These are phyloP conservation scores for Tylopilus sp. DNA, from an alignment of 768 basidiomycete genomes.

Conservation along the genomic window DNA sequence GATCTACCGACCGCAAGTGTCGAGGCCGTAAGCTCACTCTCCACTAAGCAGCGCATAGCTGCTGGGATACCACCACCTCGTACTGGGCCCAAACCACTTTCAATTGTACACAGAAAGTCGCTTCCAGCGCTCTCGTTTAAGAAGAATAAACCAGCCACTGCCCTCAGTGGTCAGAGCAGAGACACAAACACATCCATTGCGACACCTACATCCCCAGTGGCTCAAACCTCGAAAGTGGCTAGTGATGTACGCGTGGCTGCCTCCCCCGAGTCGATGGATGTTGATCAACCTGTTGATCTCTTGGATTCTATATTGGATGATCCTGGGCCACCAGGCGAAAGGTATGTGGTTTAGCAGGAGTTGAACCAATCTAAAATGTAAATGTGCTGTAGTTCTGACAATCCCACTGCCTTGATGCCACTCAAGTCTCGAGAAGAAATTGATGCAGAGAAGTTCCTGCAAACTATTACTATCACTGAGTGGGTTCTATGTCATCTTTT, in stretches of 20 bases:
- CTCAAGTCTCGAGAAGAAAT: slow-evolving; percentile 21
- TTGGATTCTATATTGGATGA: slow-evolving; percentile 14
- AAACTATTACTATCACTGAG: slow-evolving; percentile 25
- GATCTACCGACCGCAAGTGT: slow-evolving; percentile 20
- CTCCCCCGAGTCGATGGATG: slow-evolving; percentile 23
- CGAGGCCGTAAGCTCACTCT: slow-evolving; percentile 37
- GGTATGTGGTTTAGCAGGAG: slow-evolving; percentile 10
- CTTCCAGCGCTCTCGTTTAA: slow-evolving; percentile 42
- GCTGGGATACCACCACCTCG: slow-evolving; percentile 37
- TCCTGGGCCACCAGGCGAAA: neutral
- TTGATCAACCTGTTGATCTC: slow-evolving; percentile 11
- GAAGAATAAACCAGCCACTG: slow-evolving; percentile 32
- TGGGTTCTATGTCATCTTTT: slow-evolving; percentile 7
- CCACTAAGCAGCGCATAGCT: slow-evolving; percentile 50
- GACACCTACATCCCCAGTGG: slow-evolving; percentile 12
- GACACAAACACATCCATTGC: slow-evolving; percentile 6
- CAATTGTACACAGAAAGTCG: slow-evolving; percentile 17
- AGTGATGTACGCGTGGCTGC: neutral
- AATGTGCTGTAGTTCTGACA: slow-evolving; percentile 4
- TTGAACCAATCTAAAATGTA: neutral
- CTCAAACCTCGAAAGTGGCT: neutral
- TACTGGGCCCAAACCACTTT: slow-evolving; percentile 35
- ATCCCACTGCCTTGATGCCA: slow-evolving; percentile 5
- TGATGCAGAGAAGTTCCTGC: slow-evolving; percentile 24
- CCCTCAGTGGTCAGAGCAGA: slow-evolving; percentile 8